phyloP scores from a whole-genome alignment of 371 early-diverging fungal genomes.

The Entomophthora muscae region DNA sequence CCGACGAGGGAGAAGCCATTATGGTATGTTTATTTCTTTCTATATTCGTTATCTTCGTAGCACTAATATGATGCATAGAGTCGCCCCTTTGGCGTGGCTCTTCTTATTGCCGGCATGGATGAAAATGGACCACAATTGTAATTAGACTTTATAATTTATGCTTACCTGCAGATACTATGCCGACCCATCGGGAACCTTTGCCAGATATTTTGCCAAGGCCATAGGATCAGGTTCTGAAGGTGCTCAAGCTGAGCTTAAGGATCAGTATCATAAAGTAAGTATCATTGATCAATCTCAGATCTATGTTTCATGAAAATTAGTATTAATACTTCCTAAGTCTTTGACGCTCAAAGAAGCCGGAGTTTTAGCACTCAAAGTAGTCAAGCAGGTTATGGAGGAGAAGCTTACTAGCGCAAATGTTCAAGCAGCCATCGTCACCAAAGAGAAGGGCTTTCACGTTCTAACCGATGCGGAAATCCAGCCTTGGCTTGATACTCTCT shows the following conservation, averaged over 20 bases:
- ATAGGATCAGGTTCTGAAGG: constrained; percentile 98
- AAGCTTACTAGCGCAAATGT: constrained; percentile 91
- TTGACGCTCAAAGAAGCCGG: constrained; percentile 81
- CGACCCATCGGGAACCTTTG: constrained; percentile 93
- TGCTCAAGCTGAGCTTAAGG: constrained; percentile 93
- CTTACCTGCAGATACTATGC: constrained; percentile 51
- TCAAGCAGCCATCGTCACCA: constrained; percentile 49
- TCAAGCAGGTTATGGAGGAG: constrained; percentile 99
- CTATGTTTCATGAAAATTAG: too few species aligned
- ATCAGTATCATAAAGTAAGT: constrained; percentile 69
- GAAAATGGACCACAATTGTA: constrained; percentile 96
- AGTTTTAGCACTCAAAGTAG: constrained; percentile 75
- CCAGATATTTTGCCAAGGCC: constrained; percentile 86
- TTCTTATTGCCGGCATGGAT: constrained; percentile 94
- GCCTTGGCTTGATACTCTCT: constrained; percentile 1
- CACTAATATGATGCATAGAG: constrained; percentile 24
- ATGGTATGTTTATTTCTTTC: too few species aligned
- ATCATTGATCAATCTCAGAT: too few species aligned
- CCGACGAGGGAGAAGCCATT: constrained; percentile 85
- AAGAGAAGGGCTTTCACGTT: constrained; percentile 8
- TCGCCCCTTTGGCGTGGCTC: constrained; percentile 98
- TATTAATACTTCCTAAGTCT: constrained; percentile 28
- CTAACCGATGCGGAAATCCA: not conserved
- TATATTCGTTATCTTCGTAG: too few species aligned
- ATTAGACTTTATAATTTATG: constrained; percentile 16